Evolutionary conservation across 345 rosid genomes (phyloP).

Genomic region (Clausena lansium): DNA sequence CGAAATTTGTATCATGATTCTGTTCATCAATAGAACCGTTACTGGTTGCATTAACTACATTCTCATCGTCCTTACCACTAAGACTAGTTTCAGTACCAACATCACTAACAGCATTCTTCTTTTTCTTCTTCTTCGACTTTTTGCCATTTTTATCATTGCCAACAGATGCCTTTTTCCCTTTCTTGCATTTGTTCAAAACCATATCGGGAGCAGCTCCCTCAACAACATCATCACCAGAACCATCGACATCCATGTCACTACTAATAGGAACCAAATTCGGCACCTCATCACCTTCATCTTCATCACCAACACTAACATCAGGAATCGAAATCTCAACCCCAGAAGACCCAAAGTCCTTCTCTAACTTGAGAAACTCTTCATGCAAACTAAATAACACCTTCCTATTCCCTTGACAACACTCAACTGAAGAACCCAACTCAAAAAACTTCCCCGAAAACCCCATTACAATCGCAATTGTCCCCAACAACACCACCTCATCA

Average conservation of each 20-base stretch:
- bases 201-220: constrained; percentile 28
- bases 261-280: constrained; percentile 57
- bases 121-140: constrained; percentile 30
- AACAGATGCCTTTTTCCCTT: constrained; percentile 35
- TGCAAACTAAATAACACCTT: constrained; percentile 61
- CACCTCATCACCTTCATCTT: constrained; percentile 44
- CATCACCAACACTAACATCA: constrained; percentile 22
- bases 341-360: constrained; percentile 51
- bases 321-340: constrained; percentile 49
- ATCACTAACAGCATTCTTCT: constrained; percentile 21
- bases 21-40: constrained; percentile 25
- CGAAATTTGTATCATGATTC: constrained; percentile 18
- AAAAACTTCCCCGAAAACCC: constrained; percentile 61
- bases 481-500: constrained; percentile 54
- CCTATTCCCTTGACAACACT: constrained; percentile 85
- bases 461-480: constrained; percentile 54
- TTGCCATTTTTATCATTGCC: constrained; percentile 30
- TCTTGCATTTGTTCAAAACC: constrained; percentile 48
- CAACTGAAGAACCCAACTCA: constrained; percentile 70
- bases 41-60: constrained; percentile 5
- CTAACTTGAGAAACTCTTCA: constrained; percentile 66
- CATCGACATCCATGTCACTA: constrained; percentile 26
- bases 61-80: constrained; percentile 26
- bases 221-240: constrained; percentile 19
- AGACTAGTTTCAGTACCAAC: constrained; percentile 10